Evolutionary conservation across 371 early-diverging fungal species (phyloP).

Genomic region (Rhizopus sp.): DNA sequence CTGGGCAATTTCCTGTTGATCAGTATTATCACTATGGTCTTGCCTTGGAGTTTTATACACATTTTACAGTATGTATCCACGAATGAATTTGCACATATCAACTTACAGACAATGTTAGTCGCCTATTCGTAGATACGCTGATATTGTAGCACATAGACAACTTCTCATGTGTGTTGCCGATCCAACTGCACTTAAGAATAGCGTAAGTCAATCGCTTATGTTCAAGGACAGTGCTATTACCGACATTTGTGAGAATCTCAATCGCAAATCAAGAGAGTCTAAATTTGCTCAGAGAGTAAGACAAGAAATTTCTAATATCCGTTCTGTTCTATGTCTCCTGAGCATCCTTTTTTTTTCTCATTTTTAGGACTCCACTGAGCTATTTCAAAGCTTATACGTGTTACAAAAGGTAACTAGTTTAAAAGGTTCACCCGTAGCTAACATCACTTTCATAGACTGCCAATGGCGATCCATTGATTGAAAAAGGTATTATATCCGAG

Average conservation of each 20-base stretch:
- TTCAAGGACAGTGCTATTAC: slow-evolving; percentile 48
- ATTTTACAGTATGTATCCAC: slow-evolving; percentile 74
- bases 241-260: slow-evolving; percentile 61
- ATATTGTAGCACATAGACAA: slow-evolving; percentile 95
- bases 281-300: slow-evolving; percentile 70
- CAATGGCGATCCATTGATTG: slow-evolving; percentile 46
- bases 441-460: slow-evolving; percentile 19
- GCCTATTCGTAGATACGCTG: slow-evolving; percentile 98
- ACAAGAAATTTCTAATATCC: background rate
- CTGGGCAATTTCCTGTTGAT: slow-evolving; percentile 49
- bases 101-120: slow-evolving; percentile 48
- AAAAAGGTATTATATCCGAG: slow-evolving; percentile 72
- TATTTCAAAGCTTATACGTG: slow-evolving; percentile 76
- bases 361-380: slow-evolving; percentile 68
- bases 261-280: slow-evolving; percentile 71
- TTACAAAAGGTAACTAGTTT: slow-evolving; percentile 50
- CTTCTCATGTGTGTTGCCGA: slow-evolving; percentile 54
- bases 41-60: slow-evolving; percentile 87
- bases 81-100: background rate
- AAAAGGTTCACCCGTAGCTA: background rate
- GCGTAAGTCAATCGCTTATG: slow-evolving; percentile 26
- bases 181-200: slow-evolving; percentile 20
- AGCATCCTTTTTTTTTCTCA: background rate
- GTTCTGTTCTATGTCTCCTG: background rate
- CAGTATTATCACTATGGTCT: slow-evolving; percentile 85